These are phyloP conservation scores for Paecilomyces dactylethromorphus DNA, from an alignment of 2,329 filamentous ascomycete genomes.

Conservation along the genomic window DNA sequence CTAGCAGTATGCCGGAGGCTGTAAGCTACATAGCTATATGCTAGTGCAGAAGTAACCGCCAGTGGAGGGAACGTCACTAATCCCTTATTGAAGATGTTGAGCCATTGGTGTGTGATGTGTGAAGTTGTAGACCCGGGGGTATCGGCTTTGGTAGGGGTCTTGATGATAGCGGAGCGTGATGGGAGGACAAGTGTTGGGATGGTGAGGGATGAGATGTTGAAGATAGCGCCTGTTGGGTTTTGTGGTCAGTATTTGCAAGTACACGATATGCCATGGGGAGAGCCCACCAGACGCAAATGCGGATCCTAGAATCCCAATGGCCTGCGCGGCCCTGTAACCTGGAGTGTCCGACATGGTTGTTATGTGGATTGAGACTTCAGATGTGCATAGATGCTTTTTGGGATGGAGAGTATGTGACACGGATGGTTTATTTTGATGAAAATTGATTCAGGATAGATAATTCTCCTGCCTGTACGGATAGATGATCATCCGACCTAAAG, in stretches of 20 bases:
- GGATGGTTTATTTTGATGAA: no score
- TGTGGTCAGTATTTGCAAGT: background rate
- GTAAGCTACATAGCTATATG: constrained; percentile 38
- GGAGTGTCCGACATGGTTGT: constrained; percentile 5
- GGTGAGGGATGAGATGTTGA: constrained; percentile 15
- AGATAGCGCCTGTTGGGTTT: constrained; percentile 20
- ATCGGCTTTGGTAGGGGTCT: constrained; percentile 6
- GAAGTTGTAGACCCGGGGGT: constrained; percentile 13
- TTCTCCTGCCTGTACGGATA: no score
- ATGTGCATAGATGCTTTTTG: background rate
- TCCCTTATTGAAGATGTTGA: constrained; percentile 40
- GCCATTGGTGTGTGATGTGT: constrained; percentile 24
- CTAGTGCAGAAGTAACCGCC: constrained; percentile 45
- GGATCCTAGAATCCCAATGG: constrained; percentile 5
- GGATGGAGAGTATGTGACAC: background rate
- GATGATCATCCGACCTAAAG: no score
- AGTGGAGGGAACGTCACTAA: constrained; percentile 48
- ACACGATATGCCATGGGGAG: background rate
- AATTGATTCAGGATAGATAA: no score
- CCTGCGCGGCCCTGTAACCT: constrained; percentile 4
- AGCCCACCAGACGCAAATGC: constrained; percentile 7
- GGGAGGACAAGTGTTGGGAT: constrained; percentile 20
- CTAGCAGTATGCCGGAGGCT: constrained; percentile 10
- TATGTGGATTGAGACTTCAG: background rate
- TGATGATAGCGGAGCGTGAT: constrained; percentile 8